These are phyloP conservation scores for Cercophora scortea DNA, from an alignment of 495 filamentous ascomycete species.

Conservation along the genomic window DNA sequence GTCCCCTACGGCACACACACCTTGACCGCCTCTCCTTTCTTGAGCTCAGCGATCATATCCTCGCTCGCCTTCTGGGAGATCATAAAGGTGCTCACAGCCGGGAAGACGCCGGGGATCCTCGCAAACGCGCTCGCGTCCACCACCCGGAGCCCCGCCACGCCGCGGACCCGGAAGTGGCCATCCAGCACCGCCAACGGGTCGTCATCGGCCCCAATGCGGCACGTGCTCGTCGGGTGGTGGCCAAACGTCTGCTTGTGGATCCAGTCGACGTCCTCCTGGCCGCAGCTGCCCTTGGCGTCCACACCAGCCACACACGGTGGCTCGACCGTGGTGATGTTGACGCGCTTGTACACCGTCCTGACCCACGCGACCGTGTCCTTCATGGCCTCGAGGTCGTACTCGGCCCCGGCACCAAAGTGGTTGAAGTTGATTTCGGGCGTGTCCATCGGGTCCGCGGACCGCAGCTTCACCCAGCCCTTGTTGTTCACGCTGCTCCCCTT, in stretches of 20 bases:
- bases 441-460: slow-evolving; percentile 20
- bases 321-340: slow-evolving; percentile 24
- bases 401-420: slow-evolving; percentile 20
- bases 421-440: slow-evolving; percentile 34
- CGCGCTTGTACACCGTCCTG: slow-evolving; percentile 17
- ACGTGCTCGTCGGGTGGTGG: slow-evolving; percentile 38
- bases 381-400: slow-evolving; percentile 27
- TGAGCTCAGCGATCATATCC: slow-evolving; percentile 39
- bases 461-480: slow-evolving; percentile 28
- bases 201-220: slow-evolving; percentile 33
- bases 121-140: slow-evolving; percentile 44
- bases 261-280: slow-evolving; percentile 27
- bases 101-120: slow-evolving; percentile 43
- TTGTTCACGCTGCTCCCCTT: slow-evolving; percentile 25
- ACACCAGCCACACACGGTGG: slow-evolving; percentile 20
- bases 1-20: background rate
- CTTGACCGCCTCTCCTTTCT: slow-evolving; percentile 12
- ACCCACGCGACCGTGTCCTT: slow-evolving; percentile 29
- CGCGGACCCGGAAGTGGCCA: slow-evolving; percentile 32
- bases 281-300: slow-evolving; percentile 21
- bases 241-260: slow-evolving; percentile 36
- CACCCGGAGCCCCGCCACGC: slow-evolving; percentile 32
- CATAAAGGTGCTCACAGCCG: slow-evolving; percentile 48
- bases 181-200: slow-evolving; percentile 39
- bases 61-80: slow-evolving; percentile 53